Evolutionary conservation across 805 yeast species (phyloP).

Genomic region (Nakazawaea ishiwadae): DNA sequence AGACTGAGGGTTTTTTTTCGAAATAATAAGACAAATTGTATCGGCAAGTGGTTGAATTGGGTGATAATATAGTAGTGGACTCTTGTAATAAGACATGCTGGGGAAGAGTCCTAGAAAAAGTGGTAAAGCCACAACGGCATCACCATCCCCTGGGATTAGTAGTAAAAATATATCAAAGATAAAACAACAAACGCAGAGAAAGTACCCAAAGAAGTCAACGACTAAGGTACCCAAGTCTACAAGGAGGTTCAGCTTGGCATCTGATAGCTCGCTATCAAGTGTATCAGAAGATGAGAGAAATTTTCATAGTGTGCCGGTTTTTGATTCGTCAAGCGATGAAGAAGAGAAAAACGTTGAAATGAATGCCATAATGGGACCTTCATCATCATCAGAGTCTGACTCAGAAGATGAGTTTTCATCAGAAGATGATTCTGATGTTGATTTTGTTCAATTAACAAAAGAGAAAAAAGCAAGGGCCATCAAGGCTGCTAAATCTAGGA

Average conservation of each 20-base stretch:
- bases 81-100: constrained; percentile 15
- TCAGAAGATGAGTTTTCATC: constrained; percentile 37
- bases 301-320: constrained; percentile 23
- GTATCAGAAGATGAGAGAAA: constrained; percentile 15
- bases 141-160: constrained; percentile 11
- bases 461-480: constrained; percentile 56
- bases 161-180: constrained; percentile 20
- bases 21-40: too few relatives aligned
- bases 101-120: constrained; percentile 26
- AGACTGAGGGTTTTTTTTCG: too few relatives aligned
- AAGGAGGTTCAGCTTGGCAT: constrained; percentile 24
- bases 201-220: constrained; percentile 16
- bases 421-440: constrained; percentile 65
- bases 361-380: constrained; percentile 20
- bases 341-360: constrained; percentile 24
- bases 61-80: neutral
- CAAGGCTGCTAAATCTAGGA: constrained; percentile 36
- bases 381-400: constrained; percentile 31
- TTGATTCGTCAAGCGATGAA: constrained; percentile 24
- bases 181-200: constrained; percentile 26
- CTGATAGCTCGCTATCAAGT: constrained; percentile 19
- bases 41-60: neutral
- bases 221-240: constrained; percentile 8
- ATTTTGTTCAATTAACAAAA: constrained; percentile 67
- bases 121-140: constrained; percentile 15